These are phyloP conservation scores for Phalaenopsis aphrodite DNA, from an alignment of 106 monocot genomes.

Conservation along the genomic window DNA sequence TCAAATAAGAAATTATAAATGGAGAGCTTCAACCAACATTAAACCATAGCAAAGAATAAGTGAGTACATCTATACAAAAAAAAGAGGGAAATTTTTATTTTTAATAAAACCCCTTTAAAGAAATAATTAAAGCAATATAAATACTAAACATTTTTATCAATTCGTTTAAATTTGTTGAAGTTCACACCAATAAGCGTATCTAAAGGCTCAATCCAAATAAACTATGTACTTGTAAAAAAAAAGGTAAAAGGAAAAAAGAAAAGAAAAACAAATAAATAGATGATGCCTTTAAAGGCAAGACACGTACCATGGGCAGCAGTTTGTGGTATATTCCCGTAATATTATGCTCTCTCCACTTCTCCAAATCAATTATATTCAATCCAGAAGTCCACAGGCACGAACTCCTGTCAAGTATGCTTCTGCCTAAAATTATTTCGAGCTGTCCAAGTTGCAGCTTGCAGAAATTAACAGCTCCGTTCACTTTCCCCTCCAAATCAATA, in stretches of 20 bases:
- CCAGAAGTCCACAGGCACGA: conserved; percentile 47
- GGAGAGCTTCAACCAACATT: no score
- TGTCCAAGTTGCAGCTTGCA: conserved; percentile 35
- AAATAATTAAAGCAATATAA: no score
- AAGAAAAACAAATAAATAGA: no score
- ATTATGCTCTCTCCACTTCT: conserved; percentile 39
- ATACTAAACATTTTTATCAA: no score
- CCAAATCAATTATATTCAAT: conserved; percentile 43
- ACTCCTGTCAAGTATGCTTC: conserved; percentile 8
- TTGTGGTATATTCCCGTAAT: conserved; percentile 29
- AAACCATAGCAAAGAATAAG: no score
- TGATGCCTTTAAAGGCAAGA: background rate
- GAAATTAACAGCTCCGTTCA: conserved; percentile 33
- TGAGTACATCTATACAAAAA: no score
- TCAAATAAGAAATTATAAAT: no score
- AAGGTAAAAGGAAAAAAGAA: no score
- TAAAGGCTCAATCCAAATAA: background rate
- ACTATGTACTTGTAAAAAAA: background rate
- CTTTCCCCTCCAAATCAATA: conserved; percentile 40
- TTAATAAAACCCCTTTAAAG: no score
- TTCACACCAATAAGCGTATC: background rate
- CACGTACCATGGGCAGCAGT: conserved; percentile 22
- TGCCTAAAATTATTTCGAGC: conserved; percentile 30
- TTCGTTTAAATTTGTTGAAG: no score
- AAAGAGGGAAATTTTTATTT: no score